Evolutionary conservation across 176 grass and related monocot species (phyloP).

Genomic region (Rhynchospora breviuscula): DNA sequence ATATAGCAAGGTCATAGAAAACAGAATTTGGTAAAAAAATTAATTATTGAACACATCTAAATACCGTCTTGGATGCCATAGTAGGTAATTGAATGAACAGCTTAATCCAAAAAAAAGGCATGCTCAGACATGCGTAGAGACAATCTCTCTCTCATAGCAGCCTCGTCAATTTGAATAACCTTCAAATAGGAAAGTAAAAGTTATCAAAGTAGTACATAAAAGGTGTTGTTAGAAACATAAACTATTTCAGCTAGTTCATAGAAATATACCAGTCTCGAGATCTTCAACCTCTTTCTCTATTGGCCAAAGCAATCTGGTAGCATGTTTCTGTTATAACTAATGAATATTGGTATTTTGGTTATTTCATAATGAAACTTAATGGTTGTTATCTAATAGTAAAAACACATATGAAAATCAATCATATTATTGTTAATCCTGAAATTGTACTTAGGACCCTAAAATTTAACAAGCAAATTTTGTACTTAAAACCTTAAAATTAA

Average conservation of each 20-base stretch:
- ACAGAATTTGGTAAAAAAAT: neutral
- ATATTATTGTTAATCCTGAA: no score
- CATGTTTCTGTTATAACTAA: no score
- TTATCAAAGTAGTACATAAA: neutral
- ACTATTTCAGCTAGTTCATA: neutral
- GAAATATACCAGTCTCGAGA: constrained; percentile 52
- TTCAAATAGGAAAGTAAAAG: constrained; percentile 23
- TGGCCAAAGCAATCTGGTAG: constrained; percentile 95
- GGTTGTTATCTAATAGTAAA: no score
- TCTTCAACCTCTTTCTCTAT: constrained; percentile 98
- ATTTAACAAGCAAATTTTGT: no score
- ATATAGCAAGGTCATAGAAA: no score
- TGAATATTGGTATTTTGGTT: no score
- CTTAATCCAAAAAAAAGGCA: constrained; percentile 89
- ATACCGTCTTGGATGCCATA: constrained; percentile 74
- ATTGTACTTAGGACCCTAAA: no score
- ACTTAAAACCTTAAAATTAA: no score
- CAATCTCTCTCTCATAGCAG: constrained; percentile 82
- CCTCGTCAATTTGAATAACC: constrained; percentile 98
- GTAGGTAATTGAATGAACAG: constrained; percentile 98
- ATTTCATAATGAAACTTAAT: no score
- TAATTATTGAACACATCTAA: constrained; percentile 31
- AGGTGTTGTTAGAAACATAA: neutral
- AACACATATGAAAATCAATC: no score
- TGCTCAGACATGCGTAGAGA: constrained; percentile 81